Evolutionary conservation across 2,329 filamentous ascomycete genomes (phyloP).

Genomic region (Exserohilum rostratum): DNA sequence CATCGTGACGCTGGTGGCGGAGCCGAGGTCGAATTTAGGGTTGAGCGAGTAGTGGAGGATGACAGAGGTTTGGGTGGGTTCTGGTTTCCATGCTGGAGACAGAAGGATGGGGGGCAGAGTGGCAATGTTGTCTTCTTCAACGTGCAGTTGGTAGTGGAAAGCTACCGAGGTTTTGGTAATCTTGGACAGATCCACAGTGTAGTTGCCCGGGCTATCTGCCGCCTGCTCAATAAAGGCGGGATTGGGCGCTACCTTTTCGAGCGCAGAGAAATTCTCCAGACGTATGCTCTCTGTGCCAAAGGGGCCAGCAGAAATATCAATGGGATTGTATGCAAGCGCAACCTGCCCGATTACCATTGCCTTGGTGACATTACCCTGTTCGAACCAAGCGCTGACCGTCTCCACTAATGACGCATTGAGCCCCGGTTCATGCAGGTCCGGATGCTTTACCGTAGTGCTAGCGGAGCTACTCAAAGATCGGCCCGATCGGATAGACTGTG

Average conservation of each 20-base stretch:
- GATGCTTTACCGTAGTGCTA: conserved; percentile 70
- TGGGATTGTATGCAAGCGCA: conserved; percentile 78
- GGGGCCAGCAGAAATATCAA: conserved; percentile 52
- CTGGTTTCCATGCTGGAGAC: conserved; percentile 79
- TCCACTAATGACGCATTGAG: conserved; percentile 90
- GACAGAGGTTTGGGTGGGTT: conserved; percentile 83
- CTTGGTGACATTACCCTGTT: conserved; percentile 72
- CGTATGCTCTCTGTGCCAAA: conserved; percentile 69
- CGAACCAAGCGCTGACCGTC: conserved; percentile 84
- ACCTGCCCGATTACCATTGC: conserved; percentile 85
- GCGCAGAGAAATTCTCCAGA: conserved; percentile 83
- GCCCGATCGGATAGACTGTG: conserved; percentile 87
- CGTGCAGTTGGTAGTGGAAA: conserved; percentile 90
- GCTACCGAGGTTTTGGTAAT: conserved; percentile 76
- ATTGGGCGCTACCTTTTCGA: conserved; percentile 94
- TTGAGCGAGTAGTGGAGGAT: conserved; percentile 86
- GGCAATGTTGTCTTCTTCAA: conserved; percentile 61
- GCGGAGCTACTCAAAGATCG: conserved; percentile 75
- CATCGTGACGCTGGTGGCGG: conserved; percentile 59
- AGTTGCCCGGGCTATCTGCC: conserved; percentile 75
- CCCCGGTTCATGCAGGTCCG: conserved; percentile 78
- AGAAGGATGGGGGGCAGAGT: conserved; percentile 75
- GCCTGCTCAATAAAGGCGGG: conserved; percentile 83
- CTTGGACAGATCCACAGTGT: conserved; percentile 74
- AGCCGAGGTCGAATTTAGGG: conserved; percentile 62